Conservation (phyloP, 176 grass and related monocot species). For the Echinochloa phyllopogon region DNA sequence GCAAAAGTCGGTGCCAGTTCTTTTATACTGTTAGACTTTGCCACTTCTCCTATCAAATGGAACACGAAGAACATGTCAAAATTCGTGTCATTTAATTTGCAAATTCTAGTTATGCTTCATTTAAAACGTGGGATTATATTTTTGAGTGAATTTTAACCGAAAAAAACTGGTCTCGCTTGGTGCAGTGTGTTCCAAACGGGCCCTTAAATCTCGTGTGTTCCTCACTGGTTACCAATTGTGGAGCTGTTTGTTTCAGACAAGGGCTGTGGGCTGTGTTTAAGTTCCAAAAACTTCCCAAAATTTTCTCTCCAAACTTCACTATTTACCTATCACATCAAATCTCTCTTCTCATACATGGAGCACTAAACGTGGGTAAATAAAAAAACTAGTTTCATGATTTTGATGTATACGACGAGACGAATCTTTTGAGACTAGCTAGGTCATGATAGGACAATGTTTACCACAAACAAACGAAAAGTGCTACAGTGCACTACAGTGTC, state of each 20-base stretch:
- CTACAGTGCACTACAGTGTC: no score
- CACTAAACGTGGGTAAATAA: no score
- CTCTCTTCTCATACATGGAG: no score
- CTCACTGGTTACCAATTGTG: neutral
- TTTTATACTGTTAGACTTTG: neutral
- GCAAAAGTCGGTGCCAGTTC: neutral
- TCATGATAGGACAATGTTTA: no score
- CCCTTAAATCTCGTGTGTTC: neutral
- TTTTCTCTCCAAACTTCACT: no score
- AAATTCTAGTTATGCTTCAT: neutral
- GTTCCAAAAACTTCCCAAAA: no score
- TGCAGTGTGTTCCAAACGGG: neutral
- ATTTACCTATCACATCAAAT: no score
- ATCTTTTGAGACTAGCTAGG: no score
- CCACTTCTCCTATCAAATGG: neutral
- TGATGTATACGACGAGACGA: no score
- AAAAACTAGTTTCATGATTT: no score
- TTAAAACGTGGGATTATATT: neutral
- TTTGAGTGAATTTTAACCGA: neutral
- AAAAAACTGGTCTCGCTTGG: neutral
- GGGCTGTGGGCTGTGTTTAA: no score
- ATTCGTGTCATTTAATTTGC: neutral
- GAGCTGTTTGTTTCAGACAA: conserved; percentile 1
- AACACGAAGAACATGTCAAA: conserved; percentile 3
- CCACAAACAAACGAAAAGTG: no score